Evolutionary conservation across 495 filamentous ascomycete genomes (phyloP), one percentile per base, ranked within the genome.

Genomic region (Lichenothelia convexa): DNA sequence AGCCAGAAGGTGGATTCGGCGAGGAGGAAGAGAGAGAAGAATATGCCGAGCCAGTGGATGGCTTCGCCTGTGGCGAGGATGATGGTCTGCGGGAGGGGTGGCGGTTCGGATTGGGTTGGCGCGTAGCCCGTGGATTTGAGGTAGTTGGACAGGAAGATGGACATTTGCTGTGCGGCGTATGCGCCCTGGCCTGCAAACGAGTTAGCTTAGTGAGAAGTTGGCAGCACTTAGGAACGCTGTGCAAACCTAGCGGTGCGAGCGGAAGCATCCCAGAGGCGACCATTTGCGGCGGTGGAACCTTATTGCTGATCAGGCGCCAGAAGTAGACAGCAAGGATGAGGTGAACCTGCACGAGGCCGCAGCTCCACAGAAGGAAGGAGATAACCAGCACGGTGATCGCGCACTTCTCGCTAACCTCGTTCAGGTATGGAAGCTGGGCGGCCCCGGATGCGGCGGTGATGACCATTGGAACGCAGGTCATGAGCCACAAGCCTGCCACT

Each of bases 251-350:
- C 1, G 31, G 31, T 11, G 31, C 31, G 11, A 33, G 17, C 11
- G 31, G 31, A 1, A 33, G 31, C 8, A 33, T 15, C 9, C 31
- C 1, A 1, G 31, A 33, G 17, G 31, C 31, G 11, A 39, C 18
- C 26, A 33, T 27, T 30, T 39, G 37, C 16, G 32, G 16, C n/a
- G 45, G 22, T 5, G 51, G 42, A 27, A 64, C 43, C 6, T 52
- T 53, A 38, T 64, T 59, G 44, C 64, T 61, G 56, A 18, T 51
- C 35, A 40, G 37, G 15, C 37, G 37, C 37, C 37, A 39, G 37
- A 39, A 33, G 18, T 39, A 39, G 27, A 39, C 31, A 15, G 26
- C 17, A 4, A 39, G n/a, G 30, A 39, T 32, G 11, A 39, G 21
- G 37, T 20, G 31, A n/a, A 30, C 13, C 8, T 32, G 27, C 7